These are phyloP conservation scores for Candida jianshihensis DNA, from an alignment of 805 yeast species.

Conservation along the genomic window DNA sequence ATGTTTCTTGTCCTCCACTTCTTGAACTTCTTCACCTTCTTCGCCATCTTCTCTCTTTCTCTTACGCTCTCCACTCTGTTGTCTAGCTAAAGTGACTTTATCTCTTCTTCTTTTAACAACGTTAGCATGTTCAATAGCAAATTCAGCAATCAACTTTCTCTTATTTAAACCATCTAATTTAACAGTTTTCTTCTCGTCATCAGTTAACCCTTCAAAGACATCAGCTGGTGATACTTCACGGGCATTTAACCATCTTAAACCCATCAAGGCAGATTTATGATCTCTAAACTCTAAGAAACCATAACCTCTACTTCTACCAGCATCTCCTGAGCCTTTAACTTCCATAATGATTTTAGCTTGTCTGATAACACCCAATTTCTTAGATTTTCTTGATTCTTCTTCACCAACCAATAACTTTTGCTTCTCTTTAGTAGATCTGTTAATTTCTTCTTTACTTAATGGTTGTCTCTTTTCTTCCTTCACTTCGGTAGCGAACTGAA, in stretches of 20 bases:
- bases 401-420: slow-evolving; percentile 32
- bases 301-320: slow-evolving; percentile 92
- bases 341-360: slow-evolving; percentile 93
- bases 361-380: slow-evolving; percentile 83
- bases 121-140: slow-evolving; percentile 92
- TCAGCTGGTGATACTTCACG: slow-evolving; percentile 74
- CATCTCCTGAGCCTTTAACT: slow-evolving; percentile 78
- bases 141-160: slow-evolving; percentile 84
- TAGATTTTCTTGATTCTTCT: slow-evolving; percentile 50
- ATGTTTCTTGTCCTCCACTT: slow-evolving; percentile 6
- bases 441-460: slow-evolving; percentile 79
- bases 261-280: slow-evolving; percentile 91
- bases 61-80: slow-evolving; percentile 23
- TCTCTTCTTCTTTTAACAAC: slow-evolving; percentile 89
- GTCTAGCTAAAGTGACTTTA: slow-evolving; percentile 39
- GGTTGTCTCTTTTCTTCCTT: slow-evolving; percentile 70
- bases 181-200: slow-evolving; percentile 55
- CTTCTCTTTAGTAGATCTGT: slow-evolving; percentile 70
- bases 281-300: slow-evolving; percentile 92
- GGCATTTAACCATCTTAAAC: slow-evolving; percentile 93
- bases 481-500: slow-evolving; percentile 88
- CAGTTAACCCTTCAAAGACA: slow-evolving; percentile 60
- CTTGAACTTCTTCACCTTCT: slow-evolving; percentile 12
- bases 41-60: slow-evolving; percentile 22
- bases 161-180: slow-evolving; percentile 44